A percentile compares a stretch with the other conserved stretches of the same genome.
These are phyloP conservation scores for Sphagnum tenellum DNA, from an alignment of 225 moss, liverwort and hornwort species.

Conservation along the genomic window DNA sequence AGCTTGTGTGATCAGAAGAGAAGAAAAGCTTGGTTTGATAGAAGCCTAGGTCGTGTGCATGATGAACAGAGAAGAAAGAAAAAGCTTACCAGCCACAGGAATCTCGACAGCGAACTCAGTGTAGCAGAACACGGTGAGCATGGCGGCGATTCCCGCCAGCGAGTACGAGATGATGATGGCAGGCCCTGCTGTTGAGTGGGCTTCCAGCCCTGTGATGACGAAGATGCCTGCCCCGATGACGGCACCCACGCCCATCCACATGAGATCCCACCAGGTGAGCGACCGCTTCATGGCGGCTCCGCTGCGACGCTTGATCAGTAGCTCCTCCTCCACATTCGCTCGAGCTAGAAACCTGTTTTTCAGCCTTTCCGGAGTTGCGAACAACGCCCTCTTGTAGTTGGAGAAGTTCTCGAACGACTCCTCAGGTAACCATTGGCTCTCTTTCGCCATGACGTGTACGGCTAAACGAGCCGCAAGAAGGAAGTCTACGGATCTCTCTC, in stretches of 20 bases:
- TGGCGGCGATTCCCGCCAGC: slow-evolving; percentile 55
- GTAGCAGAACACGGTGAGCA: slow-evolving; percentile 76
- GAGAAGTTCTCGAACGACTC: slow-evolving; percentile 52
- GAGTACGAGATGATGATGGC: slow-evolving; percentile 66
- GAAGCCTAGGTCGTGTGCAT: too few species aligned
- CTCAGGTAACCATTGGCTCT: slow-evolving; percentile 34
- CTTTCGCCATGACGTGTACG: neutral
- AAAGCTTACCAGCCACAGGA: slow-evolving; percentile 58
- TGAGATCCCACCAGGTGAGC: slow-evolving; percentile 67
- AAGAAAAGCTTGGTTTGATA: too few species aligned
- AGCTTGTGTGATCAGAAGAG: too few species aligned
- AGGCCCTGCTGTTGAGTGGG: slow-evolving; percentile 45
- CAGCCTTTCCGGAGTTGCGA: slow-evolving; percentile 32
- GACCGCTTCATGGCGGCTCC: slow-evolving; percentile 37
- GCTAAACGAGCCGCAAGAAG: too few species aligned
- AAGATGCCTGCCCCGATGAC: slow-evolving; percentile 80
- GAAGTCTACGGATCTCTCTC: too few species aligned
- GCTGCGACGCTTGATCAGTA: slow-evolving; percentile 25
- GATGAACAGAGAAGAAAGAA: too few species aligned
- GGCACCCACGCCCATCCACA: slow-evolving; percentile 81
- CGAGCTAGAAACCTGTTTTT: slow-evolving; percentile 35
- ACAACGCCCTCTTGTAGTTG: slow-evolving; percentile 39
- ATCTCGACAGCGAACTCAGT: slow-evolving; percentile 82
- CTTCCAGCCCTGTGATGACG: slow-evolving; percentile 78
- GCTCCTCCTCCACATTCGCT: slow-evolving; percentile 27